A percentile compares a stretch with the other conserved stretches of the same genome.
Conservation (phyloP, 2,329 filamentous ascomycete species). For the Ophiostoma ips region DNA sequence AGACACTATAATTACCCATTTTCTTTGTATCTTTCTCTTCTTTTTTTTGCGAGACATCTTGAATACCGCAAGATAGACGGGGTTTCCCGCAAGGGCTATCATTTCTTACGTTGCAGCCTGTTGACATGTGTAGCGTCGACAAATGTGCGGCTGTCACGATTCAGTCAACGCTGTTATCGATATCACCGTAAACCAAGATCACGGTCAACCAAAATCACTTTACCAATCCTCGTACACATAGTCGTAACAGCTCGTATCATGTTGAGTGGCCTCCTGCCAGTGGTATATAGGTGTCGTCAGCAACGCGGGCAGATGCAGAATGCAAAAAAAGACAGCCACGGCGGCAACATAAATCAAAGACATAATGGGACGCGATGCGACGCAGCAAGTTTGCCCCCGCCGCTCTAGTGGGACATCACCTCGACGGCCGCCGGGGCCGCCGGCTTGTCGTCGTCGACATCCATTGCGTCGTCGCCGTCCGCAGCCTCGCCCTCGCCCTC, state of each 20-base stretch:
- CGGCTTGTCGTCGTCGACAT: conserved; percentile 21
- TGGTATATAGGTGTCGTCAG: background rate
- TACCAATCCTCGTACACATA: too few species aligned
- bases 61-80: background rate
- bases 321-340: background rate
- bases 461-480: conserved; percentile 23
- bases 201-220: too few species aligned
- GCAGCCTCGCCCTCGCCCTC: conserved; percentile 18
- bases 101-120: background rate
- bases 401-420: conserved; percentile 17
- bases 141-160: too few species aligned
- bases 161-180: too few species aligned
- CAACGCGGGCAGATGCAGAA: background rate
- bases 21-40: background rate
- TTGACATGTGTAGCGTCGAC: too few species aligned
- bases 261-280: background rate
- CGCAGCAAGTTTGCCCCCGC: background rate
- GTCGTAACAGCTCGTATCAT: background rate
- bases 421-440: conserved; percentile 15
- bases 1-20: background rate
- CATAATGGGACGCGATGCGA: background rate
- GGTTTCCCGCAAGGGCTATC: background rate
- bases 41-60: too few species aligned
- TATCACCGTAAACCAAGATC: too few species aligned
- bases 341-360: background rate